Percentiles rank a stretch among this genome's conserved stretches.
Conservation (phyloP, 2,329 filamentous ascomycete genomes). For the Microcyclosporella mali region DNA sequence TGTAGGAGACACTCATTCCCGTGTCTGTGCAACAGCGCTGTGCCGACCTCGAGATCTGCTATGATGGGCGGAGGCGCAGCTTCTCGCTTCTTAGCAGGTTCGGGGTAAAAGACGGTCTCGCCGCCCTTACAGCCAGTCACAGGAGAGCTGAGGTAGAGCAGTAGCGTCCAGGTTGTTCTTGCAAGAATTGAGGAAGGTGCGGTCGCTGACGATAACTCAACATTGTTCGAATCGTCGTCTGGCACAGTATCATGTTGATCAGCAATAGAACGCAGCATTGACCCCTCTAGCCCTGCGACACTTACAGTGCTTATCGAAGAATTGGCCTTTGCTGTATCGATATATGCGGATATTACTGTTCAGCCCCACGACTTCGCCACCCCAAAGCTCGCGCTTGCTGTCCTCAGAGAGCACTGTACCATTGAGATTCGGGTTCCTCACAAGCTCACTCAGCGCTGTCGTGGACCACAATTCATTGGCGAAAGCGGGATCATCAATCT, state of each 20-base stretch:
- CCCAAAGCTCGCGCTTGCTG: constrained; percentile 53
- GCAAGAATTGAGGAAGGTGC: constrained; percentile 43
- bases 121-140: constrained; percentile 72
- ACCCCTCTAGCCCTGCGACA: too few species aligned
- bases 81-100: constrained; percentile 40
- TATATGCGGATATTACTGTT: constrained; percentile 88
- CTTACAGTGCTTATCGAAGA: constrained; percentile 88
- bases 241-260: constrained; percentile 8
- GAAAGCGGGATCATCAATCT: constrained; percentile 69
- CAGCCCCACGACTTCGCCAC: constrained; percentile 72
- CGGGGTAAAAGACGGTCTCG: constrained; percentile 86
- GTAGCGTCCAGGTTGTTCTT: constrained; percentile 83
- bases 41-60: constrained; percentile 72
- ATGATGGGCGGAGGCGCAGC: constrained; percentile 52
- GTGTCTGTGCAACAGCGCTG: constrained; percentile 81
- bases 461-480: constrained; percentile 69
- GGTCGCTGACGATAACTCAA: constrained; percentile 51
- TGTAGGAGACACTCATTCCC: constrained; percentile 85
- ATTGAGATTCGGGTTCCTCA: constrained; percentile 35
- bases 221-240: constrained; percentile 82
- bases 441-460: constrained; percentile 64
- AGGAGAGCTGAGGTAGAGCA: constrained; percentile 77
- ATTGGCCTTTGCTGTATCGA: constrained; percentile 77
- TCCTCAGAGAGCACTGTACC: constrained; percentile 26
- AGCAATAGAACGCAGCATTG: background rate